These are phyloP conservation scores for Neopestalotiopsis sp. DNA, from an alignment of 2,329 filamentous ascomycete species.

Conservation along the genomic window DNA sequence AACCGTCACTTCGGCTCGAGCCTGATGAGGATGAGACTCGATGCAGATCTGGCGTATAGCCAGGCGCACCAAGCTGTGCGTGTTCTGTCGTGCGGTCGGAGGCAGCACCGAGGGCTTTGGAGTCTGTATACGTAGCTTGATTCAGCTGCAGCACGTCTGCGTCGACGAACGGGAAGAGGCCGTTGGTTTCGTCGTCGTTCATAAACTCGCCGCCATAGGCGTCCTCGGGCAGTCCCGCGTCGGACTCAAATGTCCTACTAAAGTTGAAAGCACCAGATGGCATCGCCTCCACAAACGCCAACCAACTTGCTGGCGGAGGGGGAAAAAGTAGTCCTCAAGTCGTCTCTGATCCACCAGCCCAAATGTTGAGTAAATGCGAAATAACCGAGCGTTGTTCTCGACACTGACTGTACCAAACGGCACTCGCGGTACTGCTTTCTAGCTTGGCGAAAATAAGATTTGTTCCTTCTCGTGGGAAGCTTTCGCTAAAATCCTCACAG, in stretches of 20 bases:
- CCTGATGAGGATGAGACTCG: constrained; percentile 37
- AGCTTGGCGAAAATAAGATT: background rate
- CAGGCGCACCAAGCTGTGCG: constrained; percentile 19
- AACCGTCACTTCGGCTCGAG: constrained; percentile 32
- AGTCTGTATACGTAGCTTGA: constrained; percentile 22
- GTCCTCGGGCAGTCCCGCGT: constrained; percentile 20
- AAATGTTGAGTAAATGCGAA: background rate
- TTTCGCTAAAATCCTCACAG: background rate
- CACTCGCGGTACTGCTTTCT: background rate
- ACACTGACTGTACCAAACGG: background rate
- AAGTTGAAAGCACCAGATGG: constrained; percentile 18
- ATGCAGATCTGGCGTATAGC: constrained; percentile 28
- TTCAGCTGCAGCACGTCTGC: constrained; percentile 17
- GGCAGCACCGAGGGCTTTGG: constrained; percentile 25
- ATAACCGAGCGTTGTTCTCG: background rate
- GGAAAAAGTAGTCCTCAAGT: background rate
- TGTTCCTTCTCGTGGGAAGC: background rate
- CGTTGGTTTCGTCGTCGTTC: constrained; percentile 20
- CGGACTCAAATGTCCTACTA: constrained; percentile 20
- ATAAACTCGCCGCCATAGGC: constrained; percentile 20
- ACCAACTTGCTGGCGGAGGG: background rate
- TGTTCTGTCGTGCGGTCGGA: constrained; percentile 20
- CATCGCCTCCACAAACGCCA: constrained; percentile 15
- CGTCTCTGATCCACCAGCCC: background rate
- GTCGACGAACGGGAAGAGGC: constrained; percentile 12